Conservation (phyloP, 2,329 filamentous ascomycete species). For the Phoma sp. region DNA sequence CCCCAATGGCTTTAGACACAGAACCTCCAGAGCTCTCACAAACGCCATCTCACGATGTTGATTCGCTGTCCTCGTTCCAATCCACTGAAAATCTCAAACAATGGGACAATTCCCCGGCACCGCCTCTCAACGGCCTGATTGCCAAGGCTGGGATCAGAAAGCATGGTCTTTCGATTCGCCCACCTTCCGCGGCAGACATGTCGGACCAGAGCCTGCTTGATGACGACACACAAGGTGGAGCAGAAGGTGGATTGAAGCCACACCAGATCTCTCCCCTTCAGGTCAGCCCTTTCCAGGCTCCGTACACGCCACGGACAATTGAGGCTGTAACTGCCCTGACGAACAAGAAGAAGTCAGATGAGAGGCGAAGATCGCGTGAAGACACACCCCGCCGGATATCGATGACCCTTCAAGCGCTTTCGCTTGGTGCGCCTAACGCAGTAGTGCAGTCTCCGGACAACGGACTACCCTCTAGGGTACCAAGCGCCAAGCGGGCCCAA, state of each 20-base stretch:
- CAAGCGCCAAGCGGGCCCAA: constrained; percentile 24
- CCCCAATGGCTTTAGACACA: constrained; percentile 25
- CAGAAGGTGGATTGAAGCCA: constrained; percentile 11
- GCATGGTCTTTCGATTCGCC: constrained; percentile 21
- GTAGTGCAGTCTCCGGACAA: constrained; percentile 3
- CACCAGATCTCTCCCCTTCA: constrained; percentile 21
- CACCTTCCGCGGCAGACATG: constrained; percentile 14
- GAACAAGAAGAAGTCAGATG: constrained; percentile 20
- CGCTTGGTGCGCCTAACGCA: constrained; percentile 23
- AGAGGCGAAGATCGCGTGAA: constrained; percentile 31
- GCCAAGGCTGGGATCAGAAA: constrained; percentile 15
- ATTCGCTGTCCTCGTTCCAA: constrained; percentile 34
- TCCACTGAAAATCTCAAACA: constrained; percentile 30
- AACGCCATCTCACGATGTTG: constrained; percentile 34
- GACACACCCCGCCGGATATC: constrained; percentile 35
- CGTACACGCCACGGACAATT: constrained; percentile 21
- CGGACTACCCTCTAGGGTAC: constrained; percentile 16
- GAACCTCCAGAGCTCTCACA: constrained; percentile 36
- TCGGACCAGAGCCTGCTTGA: constrained; percentile 15
- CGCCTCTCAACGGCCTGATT: constrained; percentile 12
- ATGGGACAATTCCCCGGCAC: constrained; percentile 21
- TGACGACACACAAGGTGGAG: constrained; percentile 13
- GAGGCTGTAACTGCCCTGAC: constrained; percentile 18
- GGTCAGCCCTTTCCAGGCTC: constrained; percentile 23
- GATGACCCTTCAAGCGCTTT: constrained; percentile 28